Base-by-base conservation (phyloP, 441 rosid genomes). In the Bocquillonia castaneifolia region DNA sequence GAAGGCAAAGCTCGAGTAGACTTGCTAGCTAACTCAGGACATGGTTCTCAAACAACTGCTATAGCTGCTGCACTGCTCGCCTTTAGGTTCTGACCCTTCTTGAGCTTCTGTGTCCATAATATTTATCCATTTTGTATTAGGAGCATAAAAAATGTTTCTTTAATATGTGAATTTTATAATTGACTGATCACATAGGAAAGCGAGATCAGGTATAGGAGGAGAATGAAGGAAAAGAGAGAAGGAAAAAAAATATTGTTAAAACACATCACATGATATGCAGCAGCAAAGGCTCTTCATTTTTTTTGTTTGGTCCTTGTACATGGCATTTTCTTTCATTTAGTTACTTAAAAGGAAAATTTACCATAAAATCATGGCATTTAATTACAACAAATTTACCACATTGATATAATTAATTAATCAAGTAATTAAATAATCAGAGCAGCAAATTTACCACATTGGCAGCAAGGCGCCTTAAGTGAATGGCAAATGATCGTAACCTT, bases 111-210 rank as follows among this genome's bases (percentile, higher is more conserved):
- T 20, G 28, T 52, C 44, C 67, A 63, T 28, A 56, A n/a, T 36
- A 36, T 36, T 4, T 36, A 10, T 36, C 10, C 40, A 26, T 22
- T 31, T 70, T 53, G 57, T 40, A 25, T 23, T 54, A 14, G 40
- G 25, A 29, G 23, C 40, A 56, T 10, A n/a, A 47, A 47, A 47
- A 47, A 47, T 3, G 18, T 17, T 17, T 17, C 13, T 64, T n/a
- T 64, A 20, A 34, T 22, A 17, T 60, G 52, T 59, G 13, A 54
- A 59, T 22, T 34, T 40, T 40, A 40, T 26, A 26, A 51, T 39
- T 29, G 50, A 59, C 18, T 47, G 64, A 45, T 68, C 64, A 31
- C 36, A 68, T 68, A 36, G 36, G 25, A 68, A 50, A 25, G 36
- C 20, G 42, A 36, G 51, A 69, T 50, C 50, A 51, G 47, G 44